These are phyloP conservation scores for Omphalotus guepiniiformis DNA, from an alignment of 768 basidiomycete species.

Conservation along the genomic window DNA sequence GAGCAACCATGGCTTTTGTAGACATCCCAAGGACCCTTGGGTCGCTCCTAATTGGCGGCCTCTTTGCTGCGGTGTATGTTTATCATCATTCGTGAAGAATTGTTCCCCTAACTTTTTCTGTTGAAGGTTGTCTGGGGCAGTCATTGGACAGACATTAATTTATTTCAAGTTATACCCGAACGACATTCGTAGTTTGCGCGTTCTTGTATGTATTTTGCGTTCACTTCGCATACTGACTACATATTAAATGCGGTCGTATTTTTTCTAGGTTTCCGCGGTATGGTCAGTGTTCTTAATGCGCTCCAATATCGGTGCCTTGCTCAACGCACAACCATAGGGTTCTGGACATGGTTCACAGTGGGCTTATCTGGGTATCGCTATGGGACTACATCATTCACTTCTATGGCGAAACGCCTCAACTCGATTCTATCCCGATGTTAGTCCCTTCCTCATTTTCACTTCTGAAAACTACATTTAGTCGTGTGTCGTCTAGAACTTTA, in stretches of 20 bases:
- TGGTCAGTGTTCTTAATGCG: slow-evolving; percentile 23
- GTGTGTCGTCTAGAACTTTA: neutral
- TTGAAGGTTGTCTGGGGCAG: slow-evolving; percentile 28
- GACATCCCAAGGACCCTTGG: slow-evolving; percentile 33
- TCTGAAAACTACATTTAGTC: too few species aligned
- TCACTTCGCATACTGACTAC: neutral
- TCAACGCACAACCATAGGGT: slow-evolving; percentile 21
- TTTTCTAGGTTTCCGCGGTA: slow-evolving; percentile 26
- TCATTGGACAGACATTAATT: slow-evolving; percentile 28
- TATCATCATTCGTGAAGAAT: neutral
- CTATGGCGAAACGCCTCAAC: slow-evolving; percentile 22
- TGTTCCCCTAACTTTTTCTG: neutral
- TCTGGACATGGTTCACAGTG: slow-evolving; percentile 34
- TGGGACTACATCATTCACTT: slow-evolving; percentile 36
- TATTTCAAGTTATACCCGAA: slow-evolving; percentile 31
- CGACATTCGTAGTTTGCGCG: slow-evolving; percentile 23
- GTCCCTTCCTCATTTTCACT: slow-evolving; percentile 2
- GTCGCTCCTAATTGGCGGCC: slow-evolving; percentile 34
- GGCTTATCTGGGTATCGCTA: slow-evolving; percentile 32
- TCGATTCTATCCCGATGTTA: slow-evolving; percentile 34
- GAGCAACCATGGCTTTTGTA: slow-evolving; percentile 10
- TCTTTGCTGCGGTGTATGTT: slow-evolving; percentile 32
- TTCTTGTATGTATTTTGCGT: slow-evolving; percentile 20
- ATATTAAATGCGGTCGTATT: neutral
- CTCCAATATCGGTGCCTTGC: neutral